These are phyloP conservation scores for Botrytis galanthina DNA, from an alignment of 2,329 filamentous ascomycete genomes.

Conservation along the genomic window DNA sequence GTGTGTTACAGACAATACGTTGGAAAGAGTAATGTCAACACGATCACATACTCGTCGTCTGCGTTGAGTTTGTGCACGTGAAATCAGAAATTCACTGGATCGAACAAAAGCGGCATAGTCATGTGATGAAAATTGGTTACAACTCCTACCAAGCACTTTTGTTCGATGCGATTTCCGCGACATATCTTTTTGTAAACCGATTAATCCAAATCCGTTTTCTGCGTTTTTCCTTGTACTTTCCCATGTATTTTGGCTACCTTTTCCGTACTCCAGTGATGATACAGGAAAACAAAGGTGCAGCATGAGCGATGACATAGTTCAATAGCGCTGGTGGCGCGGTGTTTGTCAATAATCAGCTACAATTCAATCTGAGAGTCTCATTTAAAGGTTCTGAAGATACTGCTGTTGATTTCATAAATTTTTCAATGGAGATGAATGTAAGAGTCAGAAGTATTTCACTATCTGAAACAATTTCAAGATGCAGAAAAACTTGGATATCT, in stretches of 20 bases:
- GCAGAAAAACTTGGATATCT: not conserved
- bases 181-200: no score
- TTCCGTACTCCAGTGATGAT: not conserved
- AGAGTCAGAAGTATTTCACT: no score
- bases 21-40: not conserved
- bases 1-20: not conserved
- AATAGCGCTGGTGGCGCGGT: no score
- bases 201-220: not conserved
- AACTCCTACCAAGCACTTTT: not conserved
- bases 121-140: not conserved
- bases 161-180: no score
- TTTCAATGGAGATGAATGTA: not conserved
- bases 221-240: not conserved
- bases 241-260: not conserved
- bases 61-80: not conserved
- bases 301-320: not conserved
- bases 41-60: not conserved
- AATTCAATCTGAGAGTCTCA: not conserved
- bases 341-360: not conserved
- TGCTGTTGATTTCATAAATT: not conserved
- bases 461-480: no score
- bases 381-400: not conserved
- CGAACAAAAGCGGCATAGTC: not conserved
- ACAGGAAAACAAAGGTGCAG: not conserved
- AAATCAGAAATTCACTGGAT: not conserved